Base-by-base conservation (phyloP, 148 eudicot species). In the Rhododendron griersonianum region DNA sequence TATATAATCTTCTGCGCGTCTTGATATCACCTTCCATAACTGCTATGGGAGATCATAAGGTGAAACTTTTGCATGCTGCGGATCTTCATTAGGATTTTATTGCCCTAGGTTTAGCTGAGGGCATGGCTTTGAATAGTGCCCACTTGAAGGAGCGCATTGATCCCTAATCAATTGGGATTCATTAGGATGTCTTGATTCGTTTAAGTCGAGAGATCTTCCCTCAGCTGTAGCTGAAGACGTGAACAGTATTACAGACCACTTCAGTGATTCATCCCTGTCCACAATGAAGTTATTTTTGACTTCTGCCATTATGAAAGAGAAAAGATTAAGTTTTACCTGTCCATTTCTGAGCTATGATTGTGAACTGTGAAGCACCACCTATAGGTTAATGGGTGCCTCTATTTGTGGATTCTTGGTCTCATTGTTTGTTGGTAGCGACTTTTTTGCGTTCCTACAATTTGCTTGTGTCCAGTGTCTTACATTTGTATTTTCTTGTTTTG, bases 401-500 rank as follows among this genome's bases (percentile, higher is more conserved):
- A 65, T 28, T 51, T 67, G 39, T 45, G 19, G 35, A 67, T 71
- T 57, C 45, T 47, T 61, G 18, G 8, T 44, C 85, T 45, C 75
- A 48, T 84, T 39, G 25, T 53, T 88, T 51, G 69, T 84, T 73
- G 39, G 35, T 6, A 82, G 33, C 2, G 33, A 14, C 67, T 55
- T 19, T 81, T 30, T 83, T 28, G n/a, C 0, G 1, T 10, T 59
- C 47, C 11, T 63, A 11, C 51, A 61, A 39, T 82, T 13, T 80
- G 65, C 39, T 78, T 51, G 83, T 50, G 83, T 19, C n/a, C 83
- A 53, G 35, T 53, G 14, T 53, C 83, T 39, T 80, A 78, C 47
- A 8, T 18, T 81, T 8, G 39, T 55, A 19, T 30, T 47, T 55
- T 55, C 69, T 81, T 18, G 41, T 19, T 55, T 81, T 30, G 11